A percentile compares a stretch with the other conserved stretches of the same genome.
phyloP scores from a whole-genome alignment of 257 asterid species.

The Agastache rugosa region DNA sequence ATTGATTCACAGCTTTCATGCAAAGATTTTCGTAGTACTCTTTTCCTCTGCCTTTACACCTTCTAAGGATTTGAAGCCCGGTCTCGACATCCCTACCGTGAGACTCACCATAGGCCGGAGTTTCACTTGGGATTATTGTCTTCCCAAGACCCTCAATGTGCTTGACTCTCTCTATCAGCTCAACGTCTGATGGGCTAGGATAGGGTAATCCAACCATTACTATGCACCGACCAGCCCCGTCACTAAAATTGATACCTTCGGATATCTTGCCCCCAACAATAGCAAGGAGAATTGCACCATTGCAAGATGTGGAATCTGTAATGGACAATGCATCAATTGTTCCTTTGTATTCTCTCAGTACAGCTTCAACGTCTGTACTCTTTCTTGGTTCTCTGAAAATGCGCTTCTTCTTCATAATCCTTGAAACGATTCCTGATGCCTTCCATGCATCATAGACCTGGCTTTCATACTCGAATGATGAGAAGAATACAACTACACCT shows the following conservation, averaged over 20 bases:
- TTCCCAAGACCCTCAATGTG: slow-evolving; percentile 76
- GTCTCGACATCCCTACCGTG: slow-evolving; percentile 54
- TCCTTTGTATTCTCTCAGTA: slow-evolving; percentile 76
- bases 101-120: slow-evolving; percentile 43
- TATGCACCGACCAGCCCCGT: slow-evolving; percentile 93
- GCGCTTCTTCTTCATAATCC: slow-evolving; percentile 75
- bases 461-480: slow-evolving; percentile 86
- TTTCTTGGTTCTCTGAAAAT: slow-evolving; percentile 92
- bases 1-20: slow-evolving; percentile 98
- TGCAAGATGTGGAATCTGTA: slow-evolving; percentile 43
- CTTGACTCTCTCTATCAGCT: slow-evolving; percentile 92
- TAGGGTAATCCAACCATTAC: slow-evolving; percentile 98
- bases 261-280: slow-evolving; percentile 99
- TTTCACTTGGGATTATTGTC: slow-evolving; percentile 35
- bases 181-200: slow-evolving; percentile 90
- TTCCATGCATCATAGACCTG: slow-evolving; percentile 83
- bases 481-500: slow-evolving; percentile 90
- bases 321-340: slow-evolving; percentile 58
- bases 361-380: slow-evolving; percentile 76
- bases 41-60: slow-evolving; percentile 85
- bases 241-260: slow-evolving; percentile 94
- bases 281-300: slow-evolving; percentile 89
- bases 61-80: slow-evolving; percentile 71
- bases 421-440: slow-evolving; percentile 73
- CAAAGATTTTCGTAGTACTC: slow-evolving; percentile 96